phyloP scores from a whole-genome alignment of 805 yeast species.

The Wickerhamomyces queroliae region DNA sequence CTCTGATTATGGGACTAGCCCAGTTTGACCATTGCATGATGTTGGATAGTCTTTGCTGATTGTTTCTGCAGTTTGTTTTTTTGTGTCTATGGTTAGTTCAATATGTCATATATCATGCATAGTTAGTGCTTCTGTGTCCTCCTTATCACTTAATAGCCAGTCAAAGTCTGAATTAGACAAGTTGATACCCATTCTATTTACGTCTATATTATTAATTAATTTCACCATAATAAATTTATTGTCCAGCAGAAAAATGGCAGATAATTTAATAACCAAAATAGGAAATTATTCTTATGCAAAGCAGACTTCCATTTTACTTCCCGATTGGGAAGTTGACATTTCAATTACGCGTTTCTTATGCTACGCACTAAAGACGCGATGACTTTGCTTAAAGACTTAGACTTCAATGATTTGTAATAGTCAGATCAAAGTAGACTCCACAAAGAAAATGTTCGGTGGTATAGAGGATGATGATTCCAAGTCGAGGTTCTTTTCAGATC shows the following conservation, averaged over 20 bases:
- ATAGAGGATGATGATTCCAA: not conserved
- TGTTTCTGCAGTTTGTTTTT: no score
- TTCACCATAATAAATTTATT: not conserved
- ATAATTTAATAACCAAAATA: no score
- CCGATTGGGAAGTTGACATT: not conserved
- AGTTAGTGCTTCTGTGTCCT: not conserved
- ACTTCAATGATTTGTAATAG: not conserved
- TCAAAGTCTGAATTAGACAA: no score
- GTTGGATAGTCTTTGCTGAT: no score
- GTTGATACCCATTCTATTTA: no score
- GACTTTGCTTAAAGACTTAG: no score
- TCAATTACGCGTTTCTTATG: not conserved
- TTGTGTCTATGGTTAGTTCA: not conserved
- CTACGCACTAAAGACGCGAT: no score
- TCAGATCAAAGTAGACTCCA: no score
- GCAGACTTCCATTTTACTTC: not conserved
- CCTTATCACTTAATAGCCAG: not conserved
- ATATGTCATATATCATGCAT: not conserved
- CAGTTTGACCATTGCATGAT: constrained; percentile 8
- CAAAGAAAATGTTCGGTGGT: not conserved
- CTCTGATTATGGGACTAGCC: constrained; percentile 8
- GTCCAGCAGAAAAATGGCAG: no score
- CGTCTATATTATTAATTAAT: no score
- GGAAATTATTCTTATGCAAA: no score
- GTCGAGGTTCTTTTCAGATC: not conserved